Base-by-base conservation (phyloP, 2,329 filamentous ascomycete genomes). In the Lithohypha guttulata region DNA sequence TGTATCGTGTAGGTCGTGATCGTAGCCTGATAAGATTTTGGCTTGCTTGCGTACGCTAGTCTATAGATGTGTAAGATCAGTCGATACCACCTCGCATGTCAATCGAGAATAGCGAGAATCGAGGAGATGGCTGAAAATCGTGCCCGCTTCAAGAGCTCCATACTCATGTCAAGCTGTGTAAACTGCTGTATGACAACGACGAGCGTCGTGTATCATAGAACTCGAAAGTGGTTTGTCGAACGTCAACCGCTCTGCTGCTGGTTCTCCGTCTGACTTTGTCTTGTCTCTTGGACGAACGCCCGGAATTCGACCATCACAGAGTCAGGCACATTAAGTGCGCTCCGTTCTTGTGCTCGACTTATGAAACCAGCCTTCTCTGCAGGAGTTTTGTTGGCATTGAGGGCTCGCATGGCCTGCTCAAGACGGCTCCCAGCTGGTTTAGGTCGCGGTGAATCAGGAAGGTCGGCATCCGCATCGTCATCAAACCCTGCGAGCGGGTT, bases 241-340 rank as follows among this genome's bases (percentile, higher is more conserved):
- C n/a, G n/a, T n/a, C n/a, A n/a, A n/a, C n/a, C n/a, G n/a, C n/a
- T n/a, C n/a, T n/a, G n/a, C n/a, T n/a, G n/a, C n/a, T n/a, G n/a
- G n/a, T n/a, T n/a, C n/a, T n/a, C n/a, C 11, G 26, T 4, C 9
- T 28, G 6, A 55, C 54, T 34, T 55, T 79, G 62, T 73, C 45
- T 44, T 19, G 42, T 37, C 55, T 91, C 82, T 48, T 81, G 77
- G 52, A 94, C 82, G 74, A 93, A 86, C 62, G 84, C 83, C 54
- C 83, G 84, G 67, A 96, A 96, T 59, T 89, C 85, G 52, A 79
- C 77, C 39, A 98, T 85, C 34, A 96, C 86, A 49, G 96, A 86
- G 52, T 77, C 74, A 10, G 91, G 87, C 52, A 96, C 87, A 61
- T 87, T 84, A 42, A 96, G 77, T 45, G 96, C 71, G 46, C 85